Evolutionary conservation across 495 filamentous ascomycete genomes (phyloP), one percentile per base, ranked within the genome.

Genomic region (Penicillium pancosmium): DNA sequence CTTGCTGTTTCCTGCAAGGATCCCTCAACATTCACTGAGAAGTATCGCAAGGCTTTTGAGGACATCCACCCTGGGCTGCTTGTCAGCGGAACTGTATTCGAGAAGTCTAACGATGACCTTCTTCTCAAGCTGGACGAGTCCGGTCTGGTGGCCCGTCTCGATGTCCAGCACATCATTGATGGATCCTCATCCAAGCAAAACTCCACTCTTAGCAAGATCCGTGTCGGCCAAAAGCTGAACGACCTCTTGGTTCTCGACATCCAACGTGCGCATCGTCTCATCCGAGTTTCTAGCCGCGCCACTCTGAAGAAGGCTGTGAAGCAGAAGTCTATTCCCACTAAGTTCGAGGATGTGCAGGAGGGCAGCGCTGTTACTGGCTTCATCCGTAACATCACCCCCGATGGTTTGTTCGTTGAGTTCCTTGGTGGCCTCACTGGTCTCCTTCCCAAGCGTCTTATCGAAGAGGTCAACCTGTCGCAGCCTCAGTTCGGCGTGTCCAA

Each of bases 1-100:
- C 84, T 98, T 64, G 86, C 87, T 44, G 90, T 98, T 44, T 96
- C 93, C 36, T 98, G 95, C 83, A 96, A 93, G 77, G 91, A 96
- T 60, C 89, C 91, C 3, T 84, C 84, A 15, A 80, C 82, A 1
- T 92, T 92, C 64, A 88, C 87, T 15, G 78, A 88, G 11, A 84
- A 86, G 40, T 91, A 93, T 65, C 86, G 91, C 66, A 80, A 82
- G 49, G 87, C 89, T 15, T 85, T 96, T 56, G 83, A 88, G 54
- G 83, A 84, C 34, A 76, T 96, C 15, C 80, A 85, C 27, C 74
- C 86, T 46, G 92, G 93, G 35, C 74, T 88, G 52, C 62, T 91
- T 50, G 88, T 96, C 13, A 80, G 82, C 50, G 94, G 88, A 46
- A 89, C 81, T 40, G 89, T 97, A 16, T 88, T 88, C 27, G 91